Base-by-base conservation (phyloP, 441 rosid genomes). In the Hura crepitans region DNA sequence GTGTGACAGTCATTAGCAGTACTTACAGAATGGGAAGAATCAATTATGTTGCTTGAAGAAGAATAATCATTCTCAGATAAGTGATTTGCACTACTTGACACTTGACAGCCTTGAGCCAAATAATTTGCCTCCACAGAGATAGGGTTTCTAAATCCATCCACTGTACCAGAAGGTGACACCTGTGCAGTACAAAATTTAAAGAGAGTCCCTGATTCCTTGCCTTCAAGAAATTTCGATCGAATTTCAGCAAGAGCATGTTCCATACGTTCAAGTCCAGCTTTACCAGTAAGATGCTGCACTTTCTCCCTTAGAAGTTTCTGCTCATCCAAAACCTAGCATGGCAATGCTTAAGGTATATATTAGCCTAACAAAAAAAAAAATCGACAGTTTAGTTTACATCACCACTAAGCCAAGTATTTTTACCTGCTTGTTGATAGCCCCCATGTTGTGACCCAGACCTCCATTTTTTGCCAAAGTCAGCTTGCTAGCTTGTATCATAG, bases 401-500 rank as follows among this genome's bases (percentile, higher is more conserved):
- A 51, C 37, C 7, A 42, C 49, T 14, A 31, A 46, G 33, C 43
- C 60, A 60, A 35, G 12, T 10, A 8, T 20, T 27, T 10, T 42
- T 45, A 71, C 69, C 69, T 55, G 43, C 75, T 81, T 77, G 70
- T 84, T 88, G 73, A 89, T 75, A 65, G 92, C 92, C 78, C 82
- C 86, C 90, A 82, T 77, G 81, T 85, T 88, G 77, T 82, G 85
- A 72, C 83, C 77, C 79, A 89, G 90, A 56, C 71, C 69, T 61
- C 72, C 82, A 60, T 75, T 87, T 51, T 89, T 92, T 61, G 50
- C 54, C 9, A 81, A 75, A 68, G 87, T 83, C 69, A 86, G 61
- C 77, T 81, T 83, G 80, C 92, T 80, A 69, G 83, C 85, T 45
- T 87, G 87, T 73, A 91, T 86, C 92, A 89, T 87, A 50, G 97